Percentiles rank a stretch among this genome's conserved stretches.
These are phyloP conservation scores for Naganishia randhawae DNA, from an alignment of 768 basidiomycete genomes.

Conservation along the genomic window DNA sequence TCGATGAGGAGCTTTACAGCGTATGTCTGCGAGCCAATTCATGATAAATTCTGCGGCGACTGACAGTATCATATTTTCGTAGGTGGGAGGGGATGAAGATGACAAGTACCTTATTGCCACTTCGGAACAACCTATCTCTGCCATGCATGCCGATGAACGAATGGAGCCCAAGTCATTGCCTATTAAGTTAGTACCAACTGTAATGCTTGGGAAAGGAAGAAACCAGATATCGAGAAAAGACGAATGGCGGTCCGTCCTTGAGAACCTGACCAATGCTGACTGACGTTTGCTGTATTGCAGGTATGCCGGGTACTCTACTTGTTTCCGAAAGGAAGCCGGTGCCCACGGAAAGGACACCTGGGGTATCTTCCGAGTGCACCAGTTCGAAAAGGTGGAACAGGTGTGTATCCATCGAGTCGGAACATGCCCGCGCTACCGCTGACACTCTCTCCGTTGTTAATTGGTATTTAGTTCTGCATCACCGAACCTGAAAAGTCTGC, in stretches of 20 bases:
- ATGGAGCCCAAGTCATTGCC: constrained; percentile 92
- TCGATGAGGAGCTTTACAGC: constrained; percentile 98
- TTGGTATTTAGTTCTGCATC: constrained; percentile 71
- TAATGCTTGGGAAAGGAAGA: not conserved
- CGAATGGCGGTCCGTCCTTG: no score
- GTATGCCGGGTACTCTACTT: constrained; percentile 65
- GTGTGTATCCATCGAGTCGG: constrained; percentile 35
- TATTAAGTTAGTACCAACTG: constrained; percentile 60
- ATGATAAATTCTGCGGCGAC: not conserved
- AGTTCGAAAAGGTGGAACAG: constrained; percentile 96
- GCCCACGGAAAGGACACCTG: constrained; percentile 97
- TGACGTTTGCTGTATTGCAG: constrained; percentile 31
- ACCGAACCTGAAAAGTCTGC: constrained; percentile 93
- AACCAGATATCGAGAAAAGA: not conserved
- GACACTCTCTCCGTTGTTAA: not conserved
- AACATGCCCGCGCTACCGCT: constrained; percentile 21
- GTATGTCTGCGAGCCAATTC: constrained; percentile 48
- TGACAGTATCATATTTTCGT: not conserved
- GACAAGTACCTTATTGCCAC: constrained; percentile 99
- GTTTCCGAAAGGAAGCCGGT: constrained; percentile 98
- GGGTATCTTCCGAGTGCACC: constrained; percentile 99
- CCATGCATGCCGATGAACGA: constrained; percentile 94
- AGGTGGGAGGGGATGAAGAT: constrained; percentile 84
- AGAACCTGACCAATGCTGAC: no score
- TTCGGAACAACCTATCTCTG: constrained; percentile 97